phyloP scores from a whole-genome alignment of 352 stramenopile genomes.

The Aphanomyces astaci region DNA sequence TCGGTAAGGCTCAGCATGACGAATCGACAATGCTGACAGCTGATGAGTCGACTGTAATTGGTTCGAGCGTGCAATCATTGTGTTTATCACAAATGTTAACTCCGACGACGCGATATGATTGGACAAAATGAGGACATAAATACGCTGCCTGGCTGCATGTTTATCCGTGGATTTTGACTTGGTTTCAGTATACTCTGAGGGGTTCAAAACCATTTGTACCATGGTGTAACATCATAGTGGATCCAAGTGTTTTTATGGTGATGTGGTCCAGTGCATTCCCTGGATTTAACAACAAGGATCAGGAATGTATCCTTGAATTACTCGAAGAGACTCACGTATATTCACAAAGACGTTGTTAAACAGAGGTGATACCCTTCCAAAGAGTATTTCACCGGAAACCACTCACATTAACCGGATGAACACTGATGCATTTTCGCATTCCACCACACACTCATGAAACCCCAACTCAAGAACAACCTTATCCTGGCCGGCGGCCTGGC shows the following conservation, averaged over 20 bases:
- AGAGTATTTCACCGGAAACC: not conserved
- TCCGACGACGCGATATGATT: not conserved
- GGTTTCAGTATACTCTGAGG: not conserved
- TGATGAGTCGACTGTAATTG: not conserved
- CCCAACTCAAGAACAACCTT: slow-evolving; percentile 48
- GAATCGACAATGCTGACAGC: not conserved
- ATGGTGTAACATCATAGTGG: not conserved
- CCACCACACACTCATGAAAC: slow-evolving; percentile 7
- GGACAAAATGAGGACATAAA: slow-evolving; percentile 6
- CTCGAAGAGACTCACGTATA: too few species aligned
- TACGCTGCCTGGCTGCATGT: not conserved
- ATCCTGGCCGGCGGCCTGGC: slow-evolving; percentile 54
- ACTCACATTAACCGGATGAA: too few species aligned
- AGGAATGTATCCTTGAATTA: too few species aligned
- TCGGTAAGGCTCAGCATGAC: slow-evolving; percentile 19
- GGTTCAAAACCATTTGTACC: not conserved
- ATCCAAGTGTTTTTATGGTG: not conserved
- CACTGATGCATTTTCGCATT: not conserved
- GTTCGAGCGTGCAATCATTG: not conserved
- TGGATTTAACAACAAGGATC: not conserved
- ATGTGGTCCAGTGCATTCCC: too few species aligned
- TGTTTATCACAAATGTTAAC: slow-evolving; percentile 12
- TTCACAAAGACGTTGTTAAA: too few species aligned
- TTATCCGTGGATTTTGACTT: slow-evolving; percentile 9
- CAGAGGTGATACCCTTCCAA: not conserved